Evolutionary conservation across 2,329 filamentous ascomycete genomes (phyloP).

Genomic region (Diaporthe vaccinii): DNA sequence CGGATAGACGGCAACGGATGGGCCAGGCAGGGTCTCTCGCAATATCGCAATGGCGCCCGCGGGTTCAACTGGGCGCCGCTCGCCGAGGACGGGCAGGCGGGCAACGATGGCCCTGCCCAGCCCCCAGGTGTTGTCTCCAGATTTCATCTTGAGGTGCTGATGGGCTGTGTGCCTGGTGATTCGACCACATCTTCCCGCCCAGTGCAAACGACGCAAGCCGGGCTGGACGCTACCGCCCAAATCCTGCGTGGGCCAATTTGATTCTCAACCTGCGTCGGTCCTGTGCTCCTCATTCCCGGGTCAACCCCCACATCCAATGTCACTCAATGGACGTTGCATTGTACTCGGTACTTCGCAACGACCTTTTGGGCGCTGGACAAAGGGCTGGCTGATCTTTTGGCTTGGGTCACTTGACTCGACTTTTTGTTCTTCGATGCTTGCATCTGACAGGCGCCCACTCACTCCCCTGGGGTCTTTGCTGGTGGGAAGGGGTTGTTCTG

Average conservation of each 20-base stretch:
- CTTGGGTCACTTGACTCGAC: constrained; percentile 30
- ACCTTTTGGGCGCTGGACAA: constrained; percentile 10
- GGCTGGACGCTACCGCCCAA: constrained; percentile 25
- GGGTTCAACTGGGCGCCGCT: constrained; percentile 8
- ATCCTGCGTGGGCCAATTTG: constrained; percentile 20
- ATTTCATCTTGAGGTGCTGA: constrained; percentile 11
- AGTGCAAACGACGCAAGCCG: constrained; percentile 12
- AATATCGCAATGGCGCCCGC: not conserved
- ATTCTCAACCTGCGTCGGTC: constrained; percentile 23
- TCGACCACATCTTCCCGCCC: constrained; percentile 13
- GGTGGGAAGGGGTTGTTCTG: not conserved
- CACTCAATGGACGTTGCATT: constrained; percentile 11
- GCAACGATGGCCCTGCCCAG: constrained; percentile 6
- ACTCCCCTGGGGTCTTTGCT: not conserved
- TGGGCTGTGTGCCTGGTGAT: not conserved
- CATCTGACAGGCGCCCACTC: constrained; percentile 3
- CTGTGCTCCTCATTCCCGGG: constrained; percentile 32
- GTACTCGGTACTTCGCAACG: constrained; percentile 26
- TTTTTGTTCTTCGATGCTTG: constrained; percentile 12
- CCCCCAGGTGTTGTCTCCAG: constrained; percentile 9
- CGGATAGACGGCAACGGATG: constrained; percentile 27
- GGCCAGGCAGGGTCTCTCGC: not conserved
- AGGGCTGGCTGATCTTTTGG: constrained; percentile 23
- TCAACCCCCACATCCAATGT: constrained; percentile 25
- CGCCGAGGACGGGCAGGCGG: not conserved